Percentiles rank a stretch among this genome's conserved stretches.
phyloP scores from a whole-genome alignment of 441 rosid genomes.

The Raphanus hybrid region DNA sequence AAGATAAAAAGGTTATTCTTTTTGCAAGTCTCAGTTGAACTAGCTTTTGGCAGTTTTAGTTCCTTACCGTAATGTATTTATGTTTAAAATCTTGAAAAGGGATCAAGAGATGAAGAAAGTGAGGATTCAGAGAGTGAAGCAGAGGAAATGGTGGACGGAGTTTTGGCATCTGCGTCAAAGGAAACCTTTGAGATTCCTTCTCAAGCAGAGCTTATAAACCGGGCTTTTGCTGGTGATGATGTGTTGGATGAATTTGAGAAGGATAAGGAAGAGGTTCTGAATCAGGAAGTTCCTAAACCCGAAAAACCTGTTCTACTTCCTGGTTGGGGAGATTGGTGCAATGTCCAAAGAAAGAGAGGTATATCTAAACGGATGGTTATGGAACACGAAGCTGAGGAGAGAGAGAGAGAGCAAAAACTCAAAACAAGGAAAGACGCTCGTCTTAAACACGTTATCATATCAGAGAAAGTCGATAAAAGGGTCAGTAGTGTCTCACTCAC shows the following conservation, averaged over 20 bases:
- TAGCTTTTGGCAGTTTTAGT: constrained; percentile 8
- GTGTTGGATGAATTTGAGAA: constrained; percentile 80
- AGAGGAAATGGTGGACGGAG: constrained; percentile 82
- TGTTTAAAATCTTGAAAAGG: constrained; percentile 46
- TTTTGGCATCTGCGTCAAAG: constrained; percentile 57
- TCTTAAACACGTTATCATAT: constrained; percentile 76
- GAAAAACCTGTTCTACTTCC: constrained; percentile 81
- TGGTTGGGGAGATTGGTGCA: constrained; percentile 98
- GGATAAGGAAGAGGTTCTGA: constrained; percentile 69
- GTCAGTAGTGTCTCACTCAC: constrained; percentile 26
- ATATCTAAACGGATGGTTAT: constrained; percentile 79
- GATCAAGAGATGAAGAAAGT: constrained; percentile 53
- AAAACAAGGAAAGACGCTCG: constrained; percentile 85
- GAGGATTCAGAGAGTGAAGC: constrained; percentile 61
- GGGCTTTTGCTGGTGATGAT: constrained; percentile 95
- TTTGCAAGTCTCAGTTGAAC: not conserved
- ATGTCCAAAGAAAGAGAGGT: constrained; percentile 75
- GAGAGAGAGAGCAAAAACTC: constrained; percentile 68
- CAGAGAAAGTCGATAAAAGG: constrained; percentile 72
- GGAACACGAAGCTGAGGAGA: constrained; percentile 74
- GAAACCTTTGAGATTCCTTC: constrained; percentile 77
- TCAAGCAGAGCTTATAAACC: constrained; percentile 84
- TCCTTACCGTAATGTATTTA: constrained; percentile 13
- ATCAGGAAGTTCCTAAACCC: constrained; percentile 78
- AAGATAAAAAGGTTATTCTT: constrained; percentile 53